A percentile compares a stretch with the other conserved stretches of the same genome.
Evolutionary conservation across 192 early-diverging fungal species (phyloP).

Genomic region (Podila epicladia): DNA sequence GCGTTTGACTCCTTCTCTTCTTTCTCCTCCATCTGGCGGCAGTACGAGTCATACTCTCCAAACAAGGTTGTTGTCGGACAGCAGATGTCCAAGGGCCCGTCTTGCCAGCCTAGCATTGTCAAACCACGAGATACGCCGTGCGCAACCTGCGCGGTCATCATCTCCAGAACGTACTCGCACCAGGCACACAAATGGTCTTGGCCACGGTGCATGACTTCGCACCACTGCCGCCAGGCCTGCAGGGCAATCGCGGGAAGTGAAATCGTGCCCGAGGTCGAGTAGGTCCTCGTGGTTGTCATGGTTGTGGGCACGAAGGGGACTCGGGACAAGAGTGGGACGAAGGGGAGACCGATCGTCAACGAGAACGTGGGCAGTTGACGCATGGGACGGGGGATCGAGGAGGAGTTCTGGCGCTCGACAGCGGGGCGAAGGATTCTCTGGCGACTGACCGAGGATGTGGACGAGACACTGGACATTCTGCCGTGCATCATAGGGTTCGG

Average conservation of each 20-base stretch:
- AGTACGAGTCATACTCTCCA: background rate
- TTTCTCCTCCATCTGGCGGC: background rate
- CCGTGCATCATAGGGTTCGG: background rate
- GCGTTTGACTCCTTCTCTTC: background rate
- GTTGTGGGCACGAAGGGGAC: background rate
- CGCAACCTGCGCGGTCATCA: background rate
- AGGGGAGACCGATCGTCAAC: background rate
- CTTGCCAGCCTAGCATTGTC: background rate
- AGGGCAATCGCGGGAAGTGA: background rate
- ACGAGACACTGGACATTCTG: background rate
- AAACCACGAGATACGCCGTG: background rate
- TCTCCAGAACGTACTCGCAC: background rate
- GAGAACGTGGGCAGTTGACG: background rate
- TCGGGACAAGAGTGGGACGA: background rate
- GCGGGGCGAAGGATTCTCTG: background rate
- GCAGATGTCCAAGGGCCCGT: background rate
- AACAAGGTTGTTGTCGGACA: background rate
- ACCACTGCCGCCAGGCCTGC: background rate
- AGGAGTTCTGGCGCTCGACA: background rate
- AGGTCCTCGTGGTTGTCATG: background rate
- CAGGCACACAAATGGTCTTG: background rate
- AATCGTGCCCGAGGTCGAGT: background rate
- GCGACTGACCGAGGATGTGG: background rate
- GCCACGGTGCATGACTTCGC: background rate
- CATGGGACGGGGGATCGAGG: too few species aligned